Base-by-base conservation (phyloP, 164 flowering plant species). In the Magnolia sinica region DNA sequence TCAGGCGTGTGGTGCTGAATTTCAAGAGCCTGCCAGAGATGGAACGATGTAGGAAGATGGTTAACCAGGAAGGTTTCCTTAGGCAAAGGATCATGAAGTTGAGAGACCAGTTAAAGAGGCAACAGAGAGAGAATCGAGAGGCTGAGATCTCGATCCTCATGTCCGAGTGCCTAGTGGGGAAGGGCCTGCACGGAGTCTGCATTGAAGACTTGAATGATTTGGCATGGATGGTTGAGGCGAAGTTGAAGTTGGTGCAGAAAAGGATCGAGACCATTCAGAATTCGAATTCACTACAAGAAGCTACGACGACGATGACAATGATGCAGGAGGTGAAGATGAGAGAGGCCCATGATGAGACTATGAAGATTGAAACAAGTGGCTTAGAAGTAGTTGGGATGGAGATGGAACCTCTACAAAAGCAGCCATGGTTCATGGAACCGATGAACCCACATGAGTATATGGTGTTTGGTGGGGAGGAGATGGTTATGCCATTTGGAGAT, bases 1-100 rank as follows among this genome's bases (percentile, higher is more conserved):
- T 76, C 10, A 88, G 81, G 20, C 83, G 80, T 0, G 83, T 89
- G 22, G 20, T 90, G 7, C 58, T 82, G 0, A 64, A 78, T 70
- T 92, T 89, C 82, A 86, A 77, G 74, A 77, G 65, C 76, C 75
- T 90, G 90, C 90, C 95, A 0, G 89, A 87, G 80, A 82, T 86
- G 87, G 94, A 91, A 55, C 91, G 90, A 59, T 77, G 85, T 82
- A 90, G 89, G 87, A 92, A 92, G 73, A 91, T 89, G 93, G 82
- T 90, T 82, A 87, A 86, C 76, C 92, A 89, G 45, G 95, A 90
- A 72, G 83, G 80, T 8, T 90, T 87, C 79, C 78, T 92, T 3
- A 67, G 85, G 70, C 87, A 87, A 5, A 75, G 88, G 81, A 83
- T 89, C 3, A 8, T 71, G 1, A 91, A 88, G 69, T 79, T 86